Percentiles rank a stretch among this genome's conserved stretches.
These are phyloP conservation scores for Dictyostelium purpureum DNA, from an alignment of 78 protist genomes.

Conservation along the genomic window DNA sequence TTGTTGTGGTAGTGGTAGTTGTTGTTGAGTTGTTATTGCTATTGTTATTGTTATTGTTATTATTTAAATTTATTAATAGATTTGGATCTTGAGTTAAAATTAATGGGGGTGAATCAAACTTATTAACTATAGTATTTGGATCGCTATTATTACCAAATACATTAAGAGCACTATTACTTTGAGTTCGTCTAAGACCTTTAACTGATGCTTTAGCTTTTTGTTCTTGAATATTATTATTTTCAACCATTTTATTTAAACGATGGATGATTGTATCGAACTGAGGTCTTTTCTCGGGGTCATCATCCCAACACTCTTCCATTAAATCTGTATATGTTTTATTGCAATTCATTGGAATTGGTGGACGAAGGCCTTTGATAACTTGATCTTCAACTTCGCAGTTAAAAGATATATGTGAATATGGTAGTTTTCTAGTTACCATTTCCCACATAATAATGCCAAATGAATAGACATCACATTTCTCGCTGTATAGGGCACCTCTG, in stretches of 20 bases:
- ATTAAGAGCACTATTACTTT: conserved; percentile 17
- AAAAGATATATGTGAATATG: conserved; percentile 24
- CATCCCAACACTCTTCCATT: conserved; percentile 48
- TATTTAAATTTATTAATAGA: not conserved
- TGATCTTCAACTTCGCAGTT: conserved; percentile 41
- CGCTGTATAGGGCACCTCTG: conserved; percentile 37
- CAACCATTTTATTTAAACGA: not conserved
- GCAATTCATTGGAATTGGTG: conserved; percentile 31
- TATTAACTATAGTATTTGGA: not conserved
- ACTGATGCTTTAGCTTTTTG: conserved; percentile 53
- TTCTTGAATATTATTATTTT: conserved; percentile 18
- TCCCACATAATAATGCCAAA: conserved; percentile 74
- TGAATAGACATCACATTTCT: conserved; percentile 65
- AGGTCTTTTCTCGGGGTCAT: conserved; percentile 28
- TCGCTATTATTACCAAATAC: not conserved
- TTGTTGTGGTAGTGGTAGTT: not conserved
- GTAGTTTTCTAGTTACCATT: conserved; percentile 50
- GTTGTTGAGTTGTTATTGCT: not conserved
- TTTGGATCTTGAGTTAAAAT: not conserved
- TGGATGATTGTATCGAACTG: conserved; percentile 45
- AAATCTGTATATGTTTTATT: not conserved
- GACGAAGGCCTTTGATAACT: conserved; percentile 40
- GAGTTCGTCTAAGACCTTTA: conserved; percentile 43
- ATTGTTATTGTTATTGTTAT: not conserved
- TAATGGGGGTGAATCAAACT: not conserved